Evolutionary conservation across 2,329 filamentous ascomycete species (phyloP), one percentile per base, ranked within the genome.

Genomic region (Eurotiales sp.): DNA sequence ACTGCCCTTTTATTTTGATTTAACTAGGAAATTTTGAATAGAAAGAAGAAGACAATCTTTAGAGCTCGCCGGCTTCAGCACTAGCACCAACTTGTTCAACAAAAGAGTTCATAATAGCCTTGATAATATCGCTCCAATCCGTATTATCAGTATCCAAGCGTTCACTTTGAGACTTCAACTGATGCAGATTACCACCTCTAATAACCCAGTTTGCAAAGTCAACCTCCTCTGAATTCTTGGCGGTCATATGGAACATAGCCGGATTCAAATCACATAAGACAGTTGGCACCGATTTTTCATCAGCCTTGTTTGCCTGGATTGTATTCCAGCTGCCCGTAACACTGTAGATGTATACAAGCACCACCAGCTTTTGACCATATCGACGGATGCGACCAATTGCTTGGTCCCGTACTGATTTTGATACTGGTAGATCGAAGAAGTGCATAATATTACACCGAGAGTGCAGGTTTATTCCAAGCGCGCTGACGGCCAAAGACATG

Each of bases 321-420:
- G n/a, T 43, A 25, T 50, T 50, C 25, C 36, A 50, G 23, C 46
- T 50, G 3, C 42, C 34, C 8, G 1, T 41, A 2, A 50, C 45
- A 21, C 8, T 10, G 30, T 50, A 50, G 7, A 42, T 29, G 14
- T 50, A 42, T n/a, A 29, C 46, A 32, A 50, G 4, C 3, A 50
- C 36, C 10, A 50, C 27, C 2, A 23, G 21, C 23, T 41, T 10
- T 19, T 50, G 46, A 3, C 46, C 37, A 25, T 30, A 43, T 8
- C 37, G 36, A 4, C 36, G 36, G 8, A 50, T 12, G 27, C 47
- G 47, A 3, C 47, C 37, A 19, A 50, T 36, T 4, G 37, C 47
- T 10, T 50, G 47, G 8, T 50, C 25, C 15, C 30, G 30, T 8
- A 47, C 19, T 2, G 45, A 25, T 12, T 47, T 40, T 2, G 45